A percentile compares a stretch with the other conserved stretches of the same genome.
Evolutionary conservation across 2,329 filamentous ascomycete species (phyloP).

Genomic region (Byssothecium circinans): DNA sequence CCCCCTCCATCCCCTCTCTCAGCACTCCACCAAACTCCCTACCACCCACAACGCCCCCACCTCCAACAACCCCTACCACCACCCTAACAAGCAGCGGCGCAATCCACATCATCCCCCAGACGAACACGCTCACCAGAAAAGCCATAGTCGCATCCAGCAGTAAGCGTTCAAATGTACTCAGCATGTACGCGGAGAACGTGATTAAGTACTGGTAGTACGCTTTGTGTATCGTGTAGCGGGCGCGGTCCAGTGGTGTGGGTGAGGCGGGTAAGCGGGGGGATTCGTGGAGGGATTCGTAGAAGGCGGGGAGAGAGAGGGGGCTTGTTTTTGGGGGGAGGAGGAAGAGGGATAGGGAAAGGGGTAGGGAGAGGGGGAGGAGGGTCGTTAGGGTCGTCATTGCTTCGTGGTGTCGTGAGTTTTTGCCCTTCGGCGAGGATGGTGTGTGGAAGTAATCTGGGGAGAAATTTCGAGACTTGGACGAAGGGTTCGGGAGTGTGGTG

Average conservation of each 20-base stretch:
- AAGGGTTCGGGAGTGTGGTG: too few relatives aligned
- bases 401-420: too few relatives aligned
- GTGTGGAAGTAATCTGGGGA: too few relatives aligned
- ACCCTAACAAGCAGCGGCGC: not conserved
- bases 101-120: constrained; percentile 1
- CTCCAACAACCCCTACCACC: not conserved
- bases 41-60: not conserved
- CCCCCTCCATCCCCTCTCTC: not conserved
- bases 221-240: constrained; percentile 7
- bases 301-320: not conserved
- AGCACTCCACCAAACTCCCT: not conserved
- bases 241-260: not conserved
- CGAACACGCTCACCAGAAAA: not conserved
- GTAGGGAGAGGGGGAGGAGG: not conserved
- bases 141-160: constrained; percentile 5
- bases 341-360: not conserved
- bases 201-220: constrained; percentile 9
- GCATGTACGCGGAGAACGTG: constrained; percentile 7
- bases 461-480: too few relatives aligned
- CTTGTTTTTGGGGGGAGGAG: not conserved
- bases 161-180: constrained; percentile 5
- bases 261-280: not conserved
- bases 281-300: constrained; percentile 5
- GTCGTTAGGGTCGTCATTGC: not conserved
- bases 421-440: too few relatives aligned